phyloP scores from a whole-genome alignment of 176 grass and related monocot genomes.

The Zea mays region DNA sequence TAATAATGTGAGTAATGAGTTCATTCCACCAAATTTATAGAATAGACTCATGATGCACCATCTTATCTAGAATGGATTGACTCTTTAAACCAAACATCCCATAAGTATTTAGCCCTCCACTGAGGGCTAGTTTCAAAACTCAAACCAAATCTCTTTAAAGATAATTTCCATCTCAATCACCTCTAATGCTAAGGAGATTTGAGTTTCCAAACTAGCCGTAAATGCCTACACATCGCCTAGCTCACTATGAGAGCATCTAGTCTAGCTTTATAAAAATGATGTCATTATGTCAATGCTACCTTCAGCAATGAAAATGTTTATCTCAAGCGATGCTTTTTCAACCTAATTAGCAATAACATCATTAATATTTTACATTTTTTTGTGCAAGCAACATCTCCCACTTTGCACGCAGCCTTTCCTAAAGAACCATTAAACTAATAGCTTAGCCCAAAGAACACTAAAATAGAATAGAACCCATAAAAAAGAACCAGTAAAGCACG shows the following conservation, averaged over 20 bases:
- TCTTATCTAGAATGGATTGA: too few species aligned
- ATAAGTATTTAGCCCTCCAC: too few species aligned
- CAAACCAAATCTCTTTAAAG: too few species aligned
- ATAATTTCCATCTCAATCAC: too few species aligned
- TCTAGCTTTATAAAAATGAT: neutral
- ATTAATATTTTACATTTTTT: neutral
- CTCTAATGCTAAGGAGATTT: too few species aligned
- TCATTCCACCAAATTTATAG: too few species aligned
- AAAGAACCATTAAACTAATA: slow-evolving; percentile 1
- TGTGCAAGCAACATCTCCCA: slow-evolving; percentile 4
- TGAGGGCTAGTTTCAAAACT: too few species aligned
- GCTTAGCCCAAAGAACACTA: neutral
- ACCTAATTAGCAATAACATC: neutral
- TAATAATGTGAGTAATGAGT: too few species aligned
- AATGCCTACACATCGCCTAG: neutral
- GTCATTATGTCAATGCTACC: neutral
- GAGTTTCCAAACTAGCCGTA: too few species aligned
- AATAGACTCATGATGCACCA: too few species aligned
- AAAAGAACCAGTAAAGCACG: neutral
- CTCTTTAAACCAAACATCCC: too few species aligned
- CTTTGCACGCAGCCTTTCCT: neutral
- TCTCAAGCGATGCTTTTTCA: neutral
- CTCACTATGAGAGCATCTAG: neutral
- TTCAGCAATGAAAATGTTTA: neutral
- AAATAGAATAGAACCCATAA: slow-evolving; percentile 10